Evolutionary conservation across 2,329 filamentous ascomycete species (phyloP), one percentile per base, ranked within the genome.

Genomic region (Teratosphaeria gauchensis): DNA sequence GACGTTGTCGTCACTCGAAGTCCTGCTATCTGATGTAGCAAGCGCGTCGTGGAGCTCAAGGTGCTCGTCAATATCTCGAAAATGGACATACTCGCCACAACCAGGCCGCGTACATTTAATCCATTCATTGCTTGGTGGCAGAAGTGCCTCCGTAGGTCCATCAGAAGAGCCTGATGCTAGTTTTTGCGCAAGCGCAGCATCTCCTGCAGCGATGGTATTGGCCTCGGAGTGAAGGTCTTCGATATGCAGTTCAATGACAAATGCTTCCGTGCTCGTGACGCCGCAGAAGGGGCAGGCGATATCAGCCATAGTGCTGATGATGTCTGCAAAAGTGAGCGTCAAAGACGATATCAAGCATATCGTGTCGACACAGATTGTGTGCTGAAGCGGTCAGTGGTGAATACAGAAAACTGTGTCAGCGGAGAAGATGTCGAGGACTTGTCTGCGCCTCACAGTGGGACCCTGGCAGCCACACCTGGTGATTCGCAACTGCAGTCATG

Each of bases 31-130:
- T 58, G 74, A 72, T 62, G 73, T 68, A 58, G 68, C 63, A 24
- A 62, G 53, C 9, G 67, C 64, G n/a, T 57, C 59, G 51, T 79
- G 77, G 35, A 76, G 69, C 57, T 77, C 72, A 56, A 78, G 68
- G 67, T 79, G 78, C 54, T 79, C 75, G 64, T 78, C 75, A 57
- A 75, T 71, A 54, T 77, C 75, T 24, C 64, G 61, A 28, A 77
- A 62, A 56, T 71, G 67, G 57, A 79, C 64, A 55, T 73, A 62
- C 62, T 79, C 76, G 58, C 73, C 73, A 67, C 77, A 79, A 53
- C 74, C 71, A 28, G 68, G 62, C 54, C 75, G 70, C 8, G 76
- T 74, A 64, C 77, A 79, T 59, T 68, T 68, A 33, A 73, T 71
- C 63, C 66, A 73, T 21, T 61, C 57, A 31, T 62, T 59, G 38